A percentile compares a stretch with the other conserved stretches of the same genome.
Evolutionary conservation across 73 alveolate genomes (phyloP).

Genomic region (Paramecium caudatum): DNA sequence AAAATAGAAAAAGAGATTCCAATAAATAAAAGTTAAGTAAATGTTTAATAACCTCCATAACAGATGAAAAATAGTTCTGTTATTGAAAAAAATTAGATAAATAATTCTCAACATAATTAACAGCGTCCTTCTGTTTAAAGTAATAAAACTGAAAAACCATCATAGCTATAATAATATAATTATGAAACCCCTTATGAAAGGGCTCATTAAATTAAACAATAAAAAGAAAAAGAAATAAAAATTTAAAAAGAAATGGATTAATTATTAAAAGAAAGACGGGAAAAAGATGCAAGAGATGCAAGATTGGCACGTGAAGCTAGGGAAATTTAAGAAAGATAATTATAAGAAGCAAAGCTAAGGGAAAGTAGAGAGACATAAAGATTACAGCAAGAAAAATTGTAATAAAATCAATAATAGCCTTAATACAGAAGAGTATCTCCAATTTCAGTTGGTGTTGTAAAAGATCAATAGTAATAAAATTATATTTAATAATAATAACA

Average conservation of each 20-base stretch:
- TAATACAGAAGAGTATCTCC: constrained; percentile 22
- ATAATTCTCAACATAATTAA: too few relatives aligned
- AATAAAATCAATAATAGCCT: neutral
- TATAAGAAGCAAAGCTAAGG: neutral
- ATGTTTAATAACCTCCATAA: neutral
- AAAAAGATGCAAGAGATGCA: constrained; percentile 48
- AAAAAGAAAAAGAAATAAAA: constrained; percentile 11
- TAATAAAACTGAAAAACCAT: neutral
- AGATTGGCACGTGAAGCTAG: constrained; percentile 3
- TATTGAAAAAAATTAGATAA: neutral
- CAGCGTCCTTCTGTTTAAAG: too few relatives aligned
- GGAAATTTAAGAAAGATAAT: neutral
- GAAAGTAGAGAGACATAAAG: constrained; percentile 22
- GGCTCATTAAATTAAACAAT: constrained; percentile 7
- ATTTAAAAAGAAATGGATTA: constrained; percentile 3
- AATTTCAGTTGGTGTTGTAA: neutral
- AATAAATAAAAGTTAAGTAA: constrained; percentile 50
- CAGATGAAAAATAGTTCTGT: neutral
- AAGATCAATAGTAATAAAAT: neutral
- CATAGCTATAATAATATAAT: neutral
- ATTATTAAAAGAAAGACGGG: constrained; percentile 8
- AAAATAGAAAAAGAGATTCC: neutral
- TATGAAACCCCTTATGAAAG: constrained; percentile 20
- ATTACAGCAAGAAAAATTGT: neutral
- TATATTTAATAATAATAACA: neutral